These are phyloP conservation scores for Nitzschia inconspicua DNA, from an alignment of 108 stramenopile genomes.

Conservation along the genomic window DNA sequence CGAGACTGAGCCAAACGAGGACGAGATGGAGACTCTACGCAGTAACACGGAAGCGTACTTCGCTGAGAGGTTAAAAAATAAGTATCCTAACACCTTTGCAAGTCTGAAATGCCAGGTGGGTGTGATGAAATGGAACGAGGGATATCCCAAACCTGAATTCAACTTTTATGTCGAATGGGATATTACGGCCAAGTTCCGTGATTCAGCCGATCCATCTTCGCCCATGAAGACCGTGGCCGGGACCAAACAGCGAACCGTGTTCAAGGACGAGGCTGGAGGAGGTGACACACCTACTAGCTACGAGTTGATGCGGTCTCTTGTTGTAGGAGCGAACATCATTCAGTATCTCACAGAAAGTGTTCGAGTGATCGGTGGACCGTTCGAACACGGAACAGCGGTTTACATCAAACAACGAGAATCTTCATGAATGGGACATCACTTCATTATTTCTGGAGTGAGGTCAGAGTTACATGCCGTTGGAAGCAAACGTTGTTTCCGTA, in stretches of 20 bases:
- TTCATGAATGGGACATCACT: no score
- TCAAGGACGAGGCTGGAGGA: background rate
- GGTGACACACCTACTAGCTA: constrained; percentile 12
- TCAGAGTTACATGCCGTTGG: no score
- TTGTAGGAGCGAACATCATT: constrained; percentile 8
- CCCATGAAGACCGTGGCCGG: constrained; percentile 4
- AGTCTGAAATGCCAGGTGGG: background rate
- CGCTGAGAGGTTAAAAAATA: background rate
- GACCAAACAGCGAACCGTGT: background rate
- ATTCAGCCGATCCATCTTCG: background rate
- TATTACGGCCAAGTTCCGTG: background rate
- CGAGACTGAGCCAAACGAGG: background rate
- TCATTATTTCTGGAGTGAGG: no score
- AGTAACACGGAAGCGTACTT: constrained; percentile 9
- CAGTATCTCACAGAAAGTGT: constrained; percentile 12
- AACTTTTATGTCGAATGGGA: constrained; percentile 20
- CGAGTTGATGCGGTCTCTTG: constrained; percentile 12
- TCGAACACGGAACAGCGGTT: no score
- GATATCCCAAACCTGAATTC: background rate
- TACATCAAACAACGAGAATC: no score
- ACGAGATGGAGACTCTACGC: constrained; percentile 5
- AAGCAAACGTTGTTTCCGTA: no score
- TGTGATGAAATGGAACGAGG: background rate
- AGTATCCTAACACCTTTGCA: constrained; percentile 1
- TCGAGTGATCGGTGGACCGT: constrained; percentile 7